Evolutionary conservation across 164 flowering plant species (phyloP).

Genomic region (Aristolochia fimbriata): DNA sequence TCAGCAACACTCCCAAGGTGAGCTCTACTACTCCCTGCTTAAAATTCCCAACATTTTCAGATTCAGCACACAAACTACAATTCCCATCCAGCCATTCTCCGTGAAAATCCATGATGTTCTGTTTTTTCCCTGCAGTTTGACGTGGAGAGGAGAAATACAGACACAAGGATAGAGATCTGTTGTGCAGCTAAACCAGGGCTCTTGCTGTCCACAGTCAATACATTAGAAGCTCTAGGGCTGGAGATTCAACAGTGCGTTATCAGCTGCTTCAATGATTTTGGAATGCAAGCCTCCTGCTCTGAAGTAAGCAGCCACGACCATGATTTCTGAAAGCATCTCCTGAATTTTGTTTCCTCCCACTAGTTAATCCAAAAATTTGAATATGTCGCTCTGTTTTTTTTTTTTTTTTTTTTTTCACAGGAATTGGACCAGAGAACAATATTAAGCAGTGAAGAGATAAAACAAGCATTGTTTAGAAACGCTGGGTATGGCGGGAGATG

Average conservation of each 20-base stretch:
- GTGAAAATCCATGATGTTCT: background rate
- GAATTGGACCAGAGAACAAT: conserved; percentile 42
- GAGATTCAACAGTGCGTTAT: conserved; percentile 91
- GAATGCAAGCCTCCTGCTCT: conserved; percentile 81
- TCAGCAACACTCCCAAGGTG: conserved; percentile 81
- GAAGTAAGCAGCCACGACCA: conserved; percentile 34
- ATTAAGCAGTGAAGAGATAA: conserved; percentile 55
- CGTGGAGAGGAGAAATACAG: conserved; percentile 55
- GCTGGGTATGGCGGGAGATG: conserved; percentile 92
- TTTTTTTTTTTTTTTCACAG: conserved; percentile 25
- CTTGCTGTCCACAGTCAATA: conserved; percentile 52
- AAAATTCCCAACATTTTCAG: too few species aligned
- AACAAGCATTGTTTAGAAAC: conserved; percentile 66
- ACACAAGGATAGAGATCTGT: conserved; percentile 59
- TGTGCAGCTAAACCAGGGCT: conserved; percentile 71
- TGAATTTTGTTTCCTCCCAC: background rate
- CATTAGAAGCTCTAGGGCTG: conserved; percentile 78
- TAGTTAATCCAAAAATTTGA: too few species aligned
- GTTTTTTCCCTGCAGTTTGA: conserved; percentile 44
- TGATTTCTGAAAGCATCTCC: background rate
- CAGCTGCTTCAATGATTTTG: conserved; percentile 85
- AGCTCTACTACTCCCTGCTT: background rate
- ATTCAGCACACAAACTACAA: background rate
- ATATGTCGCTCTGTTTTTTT: too few species aligned
- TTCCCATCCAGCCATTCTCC: background rate